Conservation (phyloP, 257 asterid species). For the Salvia rosmarinus region DNA sequence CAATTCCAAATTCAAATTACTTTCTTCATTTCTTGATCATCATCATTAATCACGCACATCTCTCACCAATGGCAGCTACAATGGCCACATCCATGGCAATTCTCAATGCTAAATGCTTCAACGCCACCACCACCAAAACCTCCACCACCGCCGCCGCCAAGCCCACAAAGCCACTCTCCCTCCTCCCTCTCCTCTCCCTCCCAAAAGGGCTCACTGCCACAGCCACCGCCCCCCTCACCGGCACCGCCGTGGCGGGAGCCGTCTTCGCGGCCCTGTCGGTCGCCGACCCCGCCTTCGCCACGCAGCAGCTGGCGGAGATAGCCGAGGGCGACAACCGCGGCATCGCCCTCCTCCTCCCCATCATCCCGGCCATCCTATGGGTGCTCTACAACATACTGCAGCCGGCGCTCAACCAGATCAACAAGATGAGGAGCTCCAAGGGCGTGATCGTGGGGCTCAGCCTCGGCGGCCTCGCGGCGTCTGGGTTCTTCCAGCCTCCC, state of each 20-base stretch:
- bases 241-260: constrained; percentile 63
- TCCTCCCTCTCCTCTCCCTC: constrained; percentile 51
- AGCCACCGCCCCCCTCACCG: constrained; percentile 14
- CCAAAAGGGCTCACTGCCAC: constrained; percentile 50
- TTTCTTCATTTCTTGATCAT: constrained; percentile 22
- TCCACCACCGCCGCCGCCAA: constrained; percentile 28
- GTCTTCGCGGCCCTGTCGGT: constrained; percentile 73
- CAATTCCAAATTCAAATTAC: constrained; percentile 25
- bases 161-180: constrained; percentile 42
- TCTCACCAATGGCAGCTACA: constrained; percentile 63
- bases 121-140: constrained; percentile 34
- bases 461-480: constrained; percentile 63
- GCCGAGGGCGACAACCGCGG: constrained; percentile 96
- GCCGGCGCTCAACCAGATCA: constrained; percentile 85
- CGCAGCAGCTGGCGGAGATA: constrained; percentile 81
- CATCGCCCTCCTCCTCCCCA: constrained; percentile 65
- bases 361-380: constrained; percentile 85
- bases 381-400: constrained; percentile 87
- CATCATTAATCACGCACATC: not conserved
- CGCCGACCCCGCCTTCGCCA: constrained; percentile 77
- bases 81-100: constrained; percentile 71
- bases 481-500: constrained; percentile 53
- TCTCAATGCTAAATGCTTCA: constrained; percentile 62
- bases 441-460: constrained; percentile 76
- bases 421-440: constrained; percentile 67